A percentile compares a stretch with the other conserved stretches of the same genome.
phyloP scores from a whole-genome alignment of 306 rosid species.

The Begonia loranthoides region DNA sequence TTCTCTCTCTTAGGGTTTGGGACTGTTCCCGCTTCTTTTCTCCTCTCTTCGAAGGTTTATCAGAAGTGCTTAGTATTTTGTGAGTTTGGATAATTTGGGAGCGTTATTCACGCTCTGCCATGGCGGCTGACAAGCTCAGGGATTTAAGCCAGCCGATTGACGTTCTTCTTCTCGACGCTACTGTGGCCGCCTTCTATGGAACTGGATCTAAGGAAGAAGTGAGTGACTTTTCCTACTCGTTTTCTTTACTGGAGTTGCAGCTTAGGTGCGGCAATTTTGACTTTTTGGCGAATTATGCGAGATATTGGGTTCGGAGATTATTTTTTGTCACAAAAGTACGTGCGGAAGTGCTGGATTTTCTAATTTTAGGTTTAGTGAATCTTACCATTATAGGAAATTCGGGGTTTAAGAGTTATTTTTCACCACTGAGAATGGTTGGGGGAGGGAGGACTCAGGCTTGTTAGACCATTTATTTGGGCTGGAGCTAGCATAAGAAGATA shows the following conservation, averaged over 20 bases:
- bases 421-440: no score
- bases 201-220: constrained; percentile 99
- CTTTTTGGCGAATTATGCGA: no score
- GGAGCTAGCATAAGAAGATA: no score
- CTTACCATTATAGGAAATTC: no score
- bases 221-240: constrained; percentile 5
- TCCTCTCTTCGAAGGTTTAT: constrained; percentile 21
- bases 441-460: no score
- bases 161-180: constrained; percentile 78
- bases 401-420: no score
- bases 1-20: background rate
- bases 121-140: constrained; percentile 96
- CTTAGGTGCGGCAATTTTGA: no score
- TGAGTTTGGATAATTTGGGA: background rate
- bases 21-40: background rate
- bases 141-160: constrained; percentile 93
- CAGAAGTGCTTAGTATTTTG: constrained; percentile 37
- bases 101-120: constrained; percentile 13
- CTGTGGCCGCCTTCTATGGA: constrained; percentile 97
- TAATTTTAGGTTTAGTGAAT: no score
- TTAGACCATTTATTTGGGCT: no score
- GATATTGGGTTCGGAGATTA: no score
- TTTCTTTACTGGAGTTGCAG: background rate
- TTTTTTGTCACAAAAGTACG: no score
- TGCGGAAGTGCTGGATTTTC: no score